phyloP scores from a whole-genome alignment of 805 yeast genomes.

The Yamadazyma philogaea region DNA sequence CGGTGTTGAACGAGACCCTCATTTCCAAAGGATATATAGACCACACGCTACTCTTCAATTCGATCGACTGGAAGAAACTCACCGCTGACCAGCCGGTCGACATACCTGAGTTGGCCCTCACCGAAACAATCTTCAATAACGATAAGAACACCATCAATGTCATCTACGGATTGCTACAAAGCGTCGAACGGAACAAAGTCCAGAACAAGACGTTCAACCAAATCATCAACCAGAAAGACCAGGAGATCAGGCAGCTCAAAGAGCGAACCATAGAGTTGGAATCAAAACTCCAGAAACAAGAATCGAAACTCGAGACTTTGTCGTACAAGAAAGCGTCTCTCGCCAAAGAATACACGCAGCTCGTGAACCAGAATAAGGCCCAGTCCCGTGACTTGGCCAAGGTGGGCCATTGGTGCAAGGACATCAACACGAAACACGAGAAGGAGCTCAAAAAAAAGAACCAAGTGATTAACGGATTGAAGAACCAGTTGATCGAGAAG shows the following conservation, averaged over 20 bases:
- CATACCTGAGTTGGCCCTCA: constrained; percentile 17
- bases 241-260: constrained; percentile 23
- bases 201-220: constrained; percentile 32
- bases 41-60: constrained; percentile 28
- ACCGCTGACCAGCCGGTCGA: constrained; percentile 22
- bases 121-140: constrained; percentile 30
- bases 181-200: constrained; percentile 29
- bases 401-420: constrained; percentile 27
- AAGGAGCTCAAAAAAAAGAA: constrained; percentile 34
- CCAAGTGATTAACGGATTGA: constrained; percentile 31
- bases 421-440: constrained; percentile 30
- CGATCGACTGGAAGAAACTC: constrained; percentile 34
- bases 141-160: constrained; percentile 38
- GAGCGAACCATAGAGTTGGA: constrained; percentile 22
- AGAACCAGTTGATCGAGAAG: constrained; percentile 32
- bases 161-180: constrained; percentile 31
- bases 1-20: constrained; percentile 33
- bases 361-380: constrained; percentile 21
- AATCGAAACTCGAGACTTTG: constrained; percentile 16
- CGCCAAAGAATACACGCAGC: constrained; percentile 17
- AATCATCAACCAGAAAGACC: constrained; percentile 27
- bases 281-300: constrained; percentile 16
- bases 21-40: constrained; percentile 34
- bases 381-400: constrained; percentile 29
- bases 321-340: constrained; percentile 4